Evolutionary conservation across 257 asterid genomes (phyloP).

Genomic region (Ilex aquifolium): DNA sequence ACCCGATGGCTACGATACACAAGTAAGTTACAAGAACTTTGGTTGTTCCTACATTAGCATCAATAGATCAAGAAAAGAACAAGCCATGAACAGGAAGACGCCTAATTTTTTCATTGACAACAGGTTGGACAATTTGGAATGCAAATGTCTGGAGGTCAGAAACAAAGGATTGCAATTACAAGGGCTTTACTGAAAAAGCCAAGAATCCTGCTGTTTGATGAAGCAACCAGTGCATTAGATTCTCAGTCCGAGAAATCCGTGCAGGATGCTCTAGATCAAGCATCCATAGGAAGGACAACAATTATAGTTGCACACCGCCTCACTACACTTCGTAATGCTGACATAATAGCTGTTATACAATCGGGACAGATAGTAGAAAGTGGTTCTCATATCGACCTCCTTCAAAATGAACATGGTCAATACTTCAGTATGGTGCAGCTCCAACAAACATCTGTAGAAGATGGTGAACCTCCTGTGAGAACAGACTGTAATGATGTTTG

Average conservation of each 20-base stretch:
- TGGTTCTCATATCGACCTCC: not conserved
- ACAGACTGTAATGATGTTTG: not conserved
- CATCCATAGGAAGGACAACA: not conserved
- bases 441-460: not conserved
- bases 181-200: not conserved
- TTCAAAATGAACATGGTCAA: not conserved
- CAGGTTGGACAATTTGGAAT: not conserved
- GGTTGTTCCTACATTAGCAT: not conserved
- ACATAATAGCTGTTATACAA: not conserved
- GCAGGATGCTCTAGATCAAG: not conserved
- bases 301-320: not conserved
- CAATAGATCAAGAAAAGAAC: no score
- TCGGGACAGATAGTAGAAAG: not conserved
- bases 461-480: not conserved
- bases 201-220: not conserved
- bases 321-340: not conserved
- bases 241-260: not conserved
- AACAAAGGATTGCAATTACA: not conserved
- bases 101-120: not conserved
- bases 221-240: slow-evolving; percentile 1
- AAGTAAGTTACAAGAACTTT: not conserved
- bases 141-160: not conserved
- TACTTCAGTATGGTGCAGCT: not conserved
- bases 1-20: not conserved
- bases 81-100: no score